Evolutionary conservation across 225 moss, liverwort and hornwort species (phyloP).

Genomic region (Antitrichia curtipendula): DNA sequence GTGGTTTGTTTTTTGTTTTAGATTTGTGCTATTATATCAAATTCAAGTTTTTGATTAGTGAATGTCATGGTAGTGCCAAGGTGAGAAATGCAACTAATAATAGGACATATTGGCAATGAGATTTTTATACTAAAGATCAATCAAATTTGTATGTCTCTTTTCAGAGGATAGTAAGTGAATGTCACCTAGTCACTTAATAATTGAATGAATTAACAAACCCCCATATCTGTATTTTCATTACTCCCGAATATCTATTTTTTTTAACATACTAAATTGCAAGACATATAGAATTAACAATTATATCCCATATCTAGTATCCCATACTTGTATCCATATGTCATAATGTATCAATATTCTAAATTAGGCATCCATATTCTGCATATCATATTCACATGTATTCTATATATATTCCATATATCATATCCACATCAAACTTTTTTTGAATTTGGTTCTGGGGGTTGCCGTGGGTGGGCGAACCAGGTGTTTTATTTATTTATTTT

Average conservation of each 20-base stretch:
- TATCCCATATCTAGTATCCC: rapidly evolving
- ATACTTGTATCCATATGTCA: not conserved
- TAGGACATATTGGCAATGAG: no score
- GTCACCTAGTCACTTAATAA: not conserved
- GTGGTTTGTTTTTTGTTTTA: not conserved
- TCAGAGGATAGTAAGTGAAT: no score
- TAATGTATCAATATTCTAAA: not conserved
- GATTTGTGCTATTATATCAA: not conserved
- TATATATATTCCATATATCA: not conserved
- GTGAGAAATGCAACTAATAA: no score
- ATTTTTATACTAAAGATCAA: no score
- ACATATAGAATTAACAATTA: not conserved
- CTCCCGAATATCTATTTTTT: not conserved
- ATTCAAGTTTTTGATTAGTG: not conserved
- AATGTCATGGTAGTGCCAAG: not conserved
- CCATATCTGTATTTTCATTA: not conserved
- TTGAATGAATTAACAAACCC: not conserved
- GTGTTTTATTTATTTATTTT: not conserved
- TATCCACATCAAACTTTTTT: not conserved
- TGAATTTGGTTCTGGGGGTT: not conserved
- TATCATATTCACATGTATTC: not conserved
- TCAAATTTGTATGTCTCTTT: not conserved
- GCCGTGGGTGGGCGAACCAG: no score
- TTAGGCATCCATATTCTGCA: rapidly evolving
- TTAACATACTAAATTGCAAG: rapidly evolving